Percentiles rank a stretch among this genome's conserved stretches.
Conservation (phyloP, 1,284 basidiomycete genomes). For the Psilocybe mexicana region DNA sequence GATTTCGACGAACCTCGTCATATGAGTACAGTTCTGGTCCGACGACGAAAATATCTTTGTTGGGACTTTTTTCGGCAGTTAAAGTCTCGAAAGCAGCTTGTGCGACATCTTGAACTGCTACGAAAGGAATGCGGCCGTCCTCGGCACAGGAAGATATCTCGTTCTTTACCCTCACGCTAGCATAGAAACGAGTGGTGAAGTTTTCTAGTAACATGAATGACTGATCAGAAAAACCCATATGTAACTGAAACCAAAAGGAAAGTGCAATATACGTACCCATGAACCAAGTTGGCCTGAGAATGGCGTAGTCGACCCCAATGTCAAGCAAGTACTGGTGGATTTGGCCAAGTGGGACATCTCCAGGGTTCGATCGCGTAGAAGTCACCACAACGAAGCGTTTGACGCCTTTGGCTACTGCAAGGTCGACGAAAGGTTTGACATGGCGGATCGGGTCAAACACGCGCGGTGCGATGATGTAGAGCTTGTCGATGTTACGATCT, state of each 20-base stretch:
- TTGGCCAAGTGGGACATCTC: constrained; percentile 23
- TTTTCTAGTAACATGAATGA: constrained; percentile 21
- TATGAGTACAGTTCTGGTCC: constrained; percentile 29
- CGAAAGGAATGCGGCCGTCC: constrained; percentile 27
- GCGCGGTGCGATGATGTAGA: constrained; percentile 27
- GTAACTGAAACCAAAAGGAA: neutral
- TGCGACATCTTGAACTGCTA: constrained; percentile 30
- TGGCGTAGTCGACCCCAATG: constrained; percentile 29
- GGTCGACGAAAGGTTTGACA: constrained; percentile 33
- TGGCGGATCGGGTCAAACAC: constrained; percentile 21
- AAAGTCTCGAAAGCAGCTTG: constrained; percentile 26
- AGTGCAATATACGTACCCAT: constrained; percentile 20
- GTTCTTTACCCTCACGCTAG: constrained; percentile 21
- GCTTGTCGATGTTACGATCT: constrained; percentile 18
- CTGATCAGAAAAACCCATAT: neutral
- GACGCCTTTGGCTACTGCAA: constrained; percentile 32
- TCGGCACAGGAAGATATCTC: constrained; percentile 20
- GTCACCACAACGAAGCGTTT: constrained; percentile 35
- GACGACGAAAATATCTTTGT: constrained; percentile 26
- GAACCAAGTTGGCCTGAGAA: constrained; percentile 35
- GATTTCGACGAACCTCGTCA: constrained; percentile 22
- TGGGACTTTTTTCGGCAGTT: constrained; percentile 23
- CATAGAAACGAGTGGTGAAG: constrained; percentile 15
- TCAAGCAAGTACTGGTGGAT: constrained; percentile 31
- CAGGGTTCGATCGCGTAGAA: constrained; percentile 24